Conservation (phyloP, 495 filamentous ascomycete genomes). For the Penicillium alfredii region DNA sequence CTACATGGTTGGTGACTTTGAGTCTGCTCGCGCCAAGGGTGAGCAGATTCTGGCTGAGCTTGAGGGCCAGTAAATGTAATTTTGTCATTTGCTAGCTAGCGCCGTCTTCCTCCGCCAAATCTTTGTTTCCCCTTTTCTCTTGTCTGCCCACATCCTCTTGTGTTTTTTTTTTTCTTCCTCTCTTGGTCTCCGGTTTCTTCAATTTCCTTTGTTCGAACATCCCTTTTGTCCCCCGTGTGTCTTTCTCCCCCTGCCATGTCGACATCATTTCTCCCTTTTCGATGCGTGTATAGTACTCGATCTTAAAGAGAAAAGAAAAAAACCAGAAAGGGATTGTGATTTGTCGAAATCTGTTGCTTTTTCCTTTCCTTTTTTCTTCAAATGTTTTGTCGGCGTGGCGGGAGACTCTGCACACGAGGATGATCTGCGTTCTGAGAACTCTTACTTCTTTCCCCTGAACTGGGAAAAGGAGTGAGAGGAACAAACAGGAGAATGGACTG, state of each 20-base stretch:
- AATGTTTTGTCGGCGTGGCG: too few relatives aligned
- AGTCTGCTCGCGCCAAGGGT: conserved; percentile 90
- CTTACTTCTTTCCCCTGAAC: too few relatives aligned
- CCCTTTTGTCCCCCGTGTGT: conserved; percentile 26
- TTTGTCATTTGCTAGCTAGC: conserved; percentile 36
- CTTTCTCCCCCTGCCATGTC: conserved; percentile 18
- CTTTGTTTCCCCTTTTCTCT: conserved; percentile 27
- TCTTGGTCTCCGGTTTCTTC: conserved; percentile 20
- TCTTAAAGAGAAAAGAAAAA: conserved; percentile 30
- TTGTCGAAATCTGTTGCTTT: too few relatives aligned
- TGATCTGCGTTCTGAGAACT: too few relatives aligned
- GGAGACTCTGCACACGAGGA: too few relatives aligned
- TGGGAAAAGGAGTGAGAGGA: too few relatives aligned
- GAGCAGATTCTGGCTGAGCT: conserved; percentile 99
- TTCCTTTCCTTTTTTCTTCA: too few relatives aligned
- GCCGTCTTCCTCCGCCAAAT: conserved; percentile 11
- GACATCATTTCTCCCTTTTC: conserved; percentile 31
- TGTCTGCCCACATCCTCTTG: conserved; percentile 7
- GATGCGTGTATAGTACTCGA: conserved; percentile 46
- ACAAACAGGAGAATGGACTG: too few relatives aligned
- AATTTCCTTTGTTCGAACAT: conserved; percentile 31
- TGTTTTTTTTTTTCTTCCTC: conserved; percentile 3
- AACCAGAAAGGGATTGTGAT: conserved; percentile 31
- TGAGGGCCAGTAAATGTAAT: conserved; percentile 62
- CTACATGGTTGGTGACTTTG: conserved; percentile 98